These are phyloP conservation scores for Hypericum androsaemum DNA, from an alignment of 345 rosid species.

Conservation along the genomic window DNA sequence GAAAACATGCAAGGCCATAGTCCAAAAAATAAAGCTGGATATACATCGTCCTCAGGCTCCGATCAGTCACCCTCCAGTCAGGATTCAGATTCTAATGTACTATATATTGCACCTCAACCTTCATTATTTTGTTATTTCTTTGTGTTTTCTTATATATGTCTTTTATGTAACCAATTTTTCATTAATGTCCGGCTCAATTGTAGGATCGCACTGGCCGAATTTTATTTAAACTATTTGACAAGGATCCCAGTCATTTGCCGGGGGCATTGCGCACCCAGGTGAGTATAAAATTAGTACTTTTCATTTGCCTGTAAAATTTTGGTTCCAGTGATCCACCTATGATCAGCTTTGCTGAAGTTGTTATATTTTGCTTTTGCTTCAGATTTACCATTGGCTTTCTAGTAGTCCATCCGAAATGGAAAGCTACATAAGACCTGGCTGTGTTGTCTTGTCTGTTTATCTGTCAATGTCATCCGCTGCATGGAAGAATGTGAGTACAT, in stretches of 20 bases:
- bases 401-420: conserved; percentile 91
- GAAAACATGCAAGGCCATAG: conserved; percentile 38
- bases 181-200: conserved; percentile 7
- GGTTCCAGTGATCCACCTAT: neutral
- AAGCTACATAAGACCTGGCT: conserved; percentile 93
- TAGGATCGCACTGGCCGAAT: conserved; percentile 70
- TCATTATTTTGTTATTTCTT: neutral
- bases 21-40: conserved; percentile 53
- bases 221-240: conserved; percentile 60
- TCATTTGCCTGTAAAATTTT: neutral
- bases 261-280: conserved; percentile 60
- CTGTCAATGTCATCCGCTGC: conserved; percentile 55
- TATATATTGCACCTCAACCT: neutral
- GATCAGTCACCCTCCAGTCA: conserved; percentile 76
- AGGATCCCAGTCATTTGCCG: conserved; percentile 79
- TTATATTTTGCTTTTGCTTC: conserved; percentile 16
- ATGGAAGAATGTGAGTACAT: conserved; percentile 70
- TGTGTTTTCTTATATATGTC: neutral
- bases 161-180: neutral
- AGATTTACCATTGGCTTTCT: conserved; percentile 86
- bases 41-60: conserved; percentile 76
- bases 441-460: conserved; percentile 72
- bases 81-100: conserved; percentile 77
- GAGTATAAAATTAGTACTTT: conserved; percentile 6
- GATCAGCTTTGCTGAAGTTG: conserved; percentile 9